phyloP scores from a whole-genome alignment of 768 basidiomycete species.

The Mycena kentingensis region DNA sequence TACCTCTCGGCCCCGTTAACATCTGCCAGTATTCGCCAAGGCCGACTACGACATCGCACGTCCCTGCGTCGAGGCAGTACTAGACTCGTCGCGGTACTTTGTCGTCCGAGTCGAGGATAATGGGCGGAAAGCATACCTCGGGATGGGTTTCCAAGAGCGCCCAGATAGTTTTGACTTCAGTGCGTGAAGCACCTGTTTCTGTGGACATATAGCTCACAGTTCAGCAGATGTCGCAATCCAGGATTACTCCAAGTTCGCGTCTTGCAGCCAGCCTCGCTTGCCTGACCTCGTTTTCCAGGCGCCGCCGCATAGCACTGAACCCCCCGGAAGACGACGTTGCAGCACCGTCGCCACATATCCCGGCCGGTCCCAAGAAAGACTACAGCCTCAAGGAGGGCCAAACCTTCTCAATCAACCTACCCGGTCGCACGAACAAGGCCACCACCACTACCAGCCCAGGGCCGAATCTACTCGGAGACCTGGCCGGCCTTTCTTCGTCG shows the following conservation, averaged over 20 bases:
- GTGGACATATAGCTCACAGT: constrained; percentile 7
- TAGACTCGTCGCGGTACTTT: constrained; percentile 95
- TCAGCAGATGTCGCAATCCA: constrained; percentile 86
- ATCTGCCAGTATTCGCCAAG: constrained; percentile 75
- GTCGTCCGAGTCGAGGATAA: constrained; percentile 88
- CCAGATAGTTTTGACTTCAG: constrained; percentile 92
- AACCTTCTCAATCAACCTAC: constrained; percentile 89
- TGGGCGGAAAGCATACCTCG: constrained; percentile 88
- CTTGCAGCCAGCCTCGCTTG: constrained; percentile 2
- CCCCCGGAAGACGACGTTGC: constrained; percentile 45
- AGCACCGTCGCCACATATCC: constrained; percentile 65
- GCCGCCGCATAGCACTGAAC: constrained; percentile 64
- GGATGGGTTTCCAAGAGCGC: constrained; percentile 89
- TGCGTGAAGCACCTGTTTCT: constrained; percentile 39
- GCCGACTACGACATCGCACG: constrained; percentile 77
- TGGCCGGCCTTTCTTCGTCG: constrained; percentile 13
- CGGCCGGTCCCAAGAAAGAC: constrained; percentile 85
- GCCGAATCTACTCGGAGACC: constrained; percentile 39
- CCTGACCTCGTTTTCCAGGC: constrained; percentile 42
- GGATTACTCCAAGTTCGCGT: constrained; percentile 75
- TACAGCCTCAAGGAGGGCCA: constrained; percentile 94
- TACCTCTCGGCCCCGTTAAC: constrained; percentile 21
- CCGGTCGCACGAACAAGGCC: constrained; percentile 62
- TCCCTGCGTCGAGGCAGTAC: constrained; percentile 90
- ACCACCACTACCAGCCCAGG: constrained; percentile 22